Percentiles rank a stretch among this genome's conserved stretches.
Conservation (phyloP, 108 stramenopile species). For the Stephanodiscus triporus region DNA sequence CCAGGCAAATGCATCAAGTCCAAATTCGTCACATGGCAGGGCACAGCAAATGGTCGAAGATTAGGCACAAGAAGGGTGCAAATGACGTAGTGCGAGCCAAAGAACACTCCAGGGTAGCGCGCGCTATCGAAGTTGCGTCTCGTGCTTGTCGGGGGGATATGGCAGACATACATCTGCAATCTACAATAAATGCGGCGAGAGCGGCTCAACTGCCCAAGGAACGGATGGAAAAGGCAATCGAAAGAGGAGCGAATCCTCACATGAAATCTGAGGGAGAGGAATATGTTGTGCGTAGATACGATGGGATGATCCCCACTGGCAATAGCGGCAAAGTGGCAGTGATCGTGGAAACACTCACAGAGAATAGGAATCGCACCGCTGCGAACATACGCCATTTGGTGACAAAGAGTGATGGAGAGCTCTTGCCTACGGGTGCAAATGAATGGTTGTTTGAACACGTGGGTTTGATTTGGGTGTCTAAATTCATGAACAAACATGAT, state of each 20-base stretch:
- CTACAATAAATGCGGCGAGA: slow-evolving; percentile 62
- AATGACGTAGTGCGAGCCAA: slow-evolving; percentile 62
- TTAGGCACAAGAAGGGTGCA: slow-evolving; percentile 71
- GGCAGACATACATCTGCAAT: slow-evolving; percentile 63
- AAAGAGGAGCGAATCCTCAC: slow-evolving; percentile 57
- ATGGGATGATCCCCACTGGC: slow-evolving; percentile 66
- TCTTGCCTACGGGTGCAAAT: slow-evolving; percentile 59
- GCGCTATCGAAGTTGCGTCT: slow-evolving; percentile 60
- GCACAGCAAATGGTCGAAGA: slow-evolving; percentile 81
- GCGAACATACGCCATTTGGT: slow-evolving; percentile 66
- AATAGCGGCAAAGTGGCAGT: slow-evolving; percentile 58
- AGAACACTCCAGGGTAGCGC: slow-evolving; percentile 60
- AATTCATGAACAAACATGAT: slow-evolving; percentile 3
- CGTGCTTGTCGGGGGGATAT: slow-evolving; percentile 64
- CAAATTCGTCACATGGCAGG: slow-evolving; percentile 60
- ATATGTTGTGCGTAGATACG: slow-evolving; percentile 59
- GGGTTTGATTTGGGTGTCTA: slow-evolving; percentile 57
- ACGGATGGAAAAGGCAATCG: slow-evolving; percentile 66
- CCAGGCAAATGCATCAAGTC: background rate
- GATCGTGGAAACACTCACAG: slow-evolving; percentile 67
- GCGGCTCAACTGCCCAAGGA: slow-evolving; percentile 72
- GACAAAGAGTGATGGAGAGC: slow-evolving; percentile 64
- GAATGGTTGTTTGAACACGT: slow-evolving; percentile 75
- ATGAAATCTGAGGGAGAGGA: slow-evolving; percentile 30
- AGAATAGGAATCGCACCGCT: slow-evolving; percentile 78